Conservation (phyloP, 108 stramenopile species). For the Cyclotella baltica region DNA sequence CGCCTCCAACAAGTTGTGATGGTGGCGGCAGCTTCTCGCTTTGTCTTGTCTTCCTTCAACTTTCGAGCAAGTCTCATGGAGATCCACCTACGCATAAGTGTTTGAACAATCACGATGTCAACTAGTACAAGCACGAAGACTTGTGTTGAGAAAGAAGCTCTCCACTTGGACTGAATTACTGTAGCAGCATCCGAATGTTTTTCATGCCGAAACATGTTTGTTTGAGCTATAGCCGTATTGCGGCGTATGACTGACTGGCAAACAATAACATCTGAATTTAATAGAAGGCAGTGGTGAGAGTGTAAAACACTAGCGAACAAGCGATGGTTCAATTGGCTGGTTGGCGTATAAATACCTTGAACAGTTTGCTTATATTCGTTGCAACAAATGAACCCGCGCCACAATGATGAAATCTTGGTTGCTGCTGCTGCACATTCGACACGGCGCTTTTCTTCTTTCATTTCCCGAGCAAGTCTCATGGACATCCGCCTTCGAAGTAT, state of each 20-base stretch:
- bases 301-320: neutral
- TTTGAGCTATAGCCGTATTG: neutral
- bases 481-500: neutral
- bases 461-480: neutral
- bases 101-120: neutral
- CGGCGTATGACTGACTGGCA: constrained; percentile 3
- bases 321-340: neutral
- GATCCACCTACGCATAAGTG: no score
- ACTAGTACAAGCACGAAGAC: neutral
- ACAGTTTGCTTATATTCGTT: neutral
- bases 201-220: neutral
- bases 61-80: no score
- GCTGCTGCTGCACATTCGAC: neutral
- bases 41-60: neutral
- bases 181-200: neutral
- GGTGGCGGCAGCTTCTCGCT: neutral
- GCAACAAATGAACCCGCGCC: neutral
- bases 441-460: neutral
- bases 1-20: constrained; percentile 2
- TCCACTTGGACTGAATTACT: constrained; percentile 3
- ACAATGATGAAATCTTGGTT: neutral
- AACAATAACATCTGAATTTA: constrained; percentile 1
- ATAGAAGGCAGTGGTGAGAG: neutral
- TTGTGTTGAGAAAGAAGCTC: neutral
- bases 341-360: neutral